A percentile compares a stretch with the other conserved stretches of the same genome.
These are phyloP conservation scores for Sphaerostilbella broomeana DNA, from an alignment of 2,329 filamentous ascomycete genomes.

Conservation along the genomic window DNA sequence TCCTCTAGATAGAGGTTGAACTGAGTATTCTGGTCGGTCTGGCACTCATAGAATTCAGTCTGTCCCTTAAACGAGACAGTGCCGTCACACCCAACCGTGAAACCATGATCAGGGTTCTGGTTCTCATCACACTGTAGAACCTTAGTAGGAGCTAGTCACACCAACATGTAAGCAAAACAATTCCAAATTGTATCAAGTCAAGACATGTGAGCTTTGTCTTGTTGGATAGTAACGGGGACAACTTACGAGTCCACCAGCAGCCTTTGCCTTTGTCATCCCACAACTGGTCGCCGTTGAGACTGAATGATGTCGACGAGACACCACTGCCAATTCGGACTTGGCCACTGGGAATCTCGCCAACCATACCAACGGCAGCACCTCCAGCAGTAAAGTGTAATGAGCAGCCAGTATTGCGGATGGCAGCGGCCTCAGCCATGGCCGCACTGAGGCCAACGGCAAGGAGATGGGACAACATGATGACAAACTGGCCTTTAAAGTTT, in stretches of 20 bases:
- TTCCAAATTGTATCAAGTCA: slow-evolving; percentile 3
- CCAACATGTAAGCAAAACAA: slow-evolving; percentile 7
- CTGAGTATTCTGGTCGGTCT: slow-evolving; percentile 43
- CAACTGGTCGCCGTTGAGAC: slow-evolving; percentile 47
- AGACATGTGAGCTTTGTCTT: background rate
- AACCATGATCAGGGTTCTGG: slow-evolving; percentile 45
- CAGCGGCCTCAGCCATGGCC: slow-evolving; percentile 15
- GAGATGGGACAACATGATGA: slow-evolving; percentile 14
- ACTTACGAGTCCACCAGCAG: slow-evolving; percentile 56
- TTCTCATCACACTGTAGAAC: slow-evolving; percentile 57
- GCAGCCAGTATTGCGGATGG: slow-evolving; percentile 16
- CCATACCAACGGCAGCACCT: slow-evolving; percentile 42
- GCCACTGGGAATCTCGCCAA: slow-evolving; percentile 56
- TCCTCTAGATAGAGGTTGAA: slow-evolving; percentile 48
- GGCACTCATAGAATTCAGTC: slow-evolving; percentile 53
- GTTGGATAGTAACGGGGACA: background rate
- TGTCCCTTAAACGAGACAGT: slow-evolving; percentile 44
- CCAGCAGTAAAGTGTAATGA: slow-evolving; percentile 45
- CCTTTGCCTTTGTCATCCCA: slow-evolving; percentile 50
- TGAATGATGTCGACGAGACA: slow-evolving; percentile 43
- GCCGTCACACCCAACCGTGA: slow-evolving; percentile 48
- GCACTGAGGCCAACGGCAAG: slow-evolving; percentile 15
- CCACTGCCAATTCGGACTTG: slow-evolving; percentile 47
- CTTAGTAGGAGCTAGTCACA: slow-evolving; percentile 42
- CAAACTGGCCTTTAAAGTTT: no score